These are phyloP conservation scores for Volvox carteri DNA, from an alignment of 163 green algal species.

Conservation along the genomic window DNA sequence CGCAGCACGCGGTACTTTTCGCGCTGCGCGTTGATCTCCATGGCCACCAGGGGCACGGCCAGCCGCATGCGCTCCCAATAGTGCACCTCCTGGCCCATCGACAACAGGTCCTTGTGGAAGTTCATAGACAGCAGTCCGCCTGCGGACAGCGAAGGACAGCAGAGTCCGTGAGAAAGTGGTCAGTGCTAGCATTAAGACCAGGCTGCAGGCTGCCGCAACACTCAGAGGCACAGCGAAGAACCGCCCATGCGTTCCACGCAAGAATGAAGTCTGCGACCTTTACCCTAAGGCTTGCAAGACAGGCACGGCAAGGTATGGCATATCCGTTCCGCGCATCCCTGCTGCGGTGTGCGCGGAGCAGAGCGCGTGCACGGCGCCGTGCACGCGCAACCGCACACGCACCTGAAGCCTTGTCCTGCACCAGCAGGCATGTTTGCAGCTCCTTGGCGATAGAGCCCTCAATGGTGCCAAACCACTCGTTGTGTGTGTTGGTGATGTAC, in stretches of 20 bases:
- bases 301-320: no score
- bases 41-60: constrained; percentile 86
- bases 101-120: constrained; percentile 86
- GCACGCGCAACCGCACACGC: no score
- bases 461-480: constrained; percentile 87
- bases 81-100: constrained; percentile 85
- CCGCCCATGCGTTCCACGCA: no score
- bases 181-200: no score
- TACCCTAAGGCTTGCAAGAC: no score
- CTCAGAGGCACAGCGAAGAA: no score
- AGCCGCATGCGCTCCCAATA: constrained; percentile 91
- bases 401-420: constrained; percentile 74
- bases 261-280: no score
- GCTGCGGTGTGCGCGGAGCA: no score
- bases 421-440: constrained; percentile 83
- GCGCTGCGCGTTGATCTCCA: constrained; percentile 88
- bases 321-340: no score
- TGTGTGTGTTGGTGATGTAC: constrained; percentile 85
- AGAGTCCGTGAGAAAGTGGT: background rate
- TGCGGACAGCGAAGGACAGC: constrained; percentile 18
- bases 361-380: no score
- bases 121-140: constrained; percentile 86
- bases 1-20: constrained; percentile 88
- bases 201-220: no score
- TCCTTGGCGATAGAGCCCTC: constrained; percentile 70